phyloP scores from a whole-genome alignment of 2,329 filamentous ascomycete species.

The Neurospora sp. region DNA sequence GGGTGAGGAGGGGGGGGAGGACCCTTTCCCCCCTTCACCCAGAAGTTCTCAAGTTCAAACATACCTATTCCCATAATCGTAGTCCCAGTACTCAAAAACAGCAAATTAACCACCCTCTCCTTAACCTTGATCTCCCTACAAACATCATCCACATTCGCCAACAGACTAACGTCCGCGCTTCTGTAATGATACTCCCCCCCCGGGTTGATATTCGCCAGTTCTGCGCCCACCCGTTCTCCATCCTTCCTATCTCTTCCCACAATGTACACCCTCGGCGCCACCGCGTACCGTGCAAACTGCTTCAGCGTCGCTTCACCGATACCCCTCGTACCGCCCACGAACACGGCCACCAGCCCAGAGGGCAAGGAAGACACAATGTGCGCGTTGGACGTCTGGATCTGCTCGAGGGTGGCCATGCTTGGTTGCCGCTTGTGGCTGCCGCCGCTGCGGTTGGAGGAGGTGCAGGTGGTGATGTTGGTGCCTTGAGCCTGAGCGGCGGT shows the following conservation, averaged over 20 bases:
- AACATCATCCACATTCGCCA: conserved; percentile 39
- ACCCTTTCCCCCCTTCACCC: background rate
- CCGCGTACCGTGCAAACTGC: conserved; percentile 30
- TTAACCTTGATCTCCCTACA: conserved; percentile 34
- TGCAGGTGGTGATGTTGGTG: background rate
- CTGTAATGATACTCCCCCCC: conserved; percentile 37
- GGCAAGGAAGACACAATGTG: conserved; percentile 20
- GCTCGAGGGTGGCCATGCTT: conserved; percentile 13
- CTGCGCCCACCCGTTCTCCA: conserved; percentile 27
- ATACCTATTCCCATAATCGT: conserved; percentile 18
- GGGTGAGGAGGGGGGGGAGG: too few species aligned
- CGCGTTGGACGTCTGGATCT: conserved; percentile 28
- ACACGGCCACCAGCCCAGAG: conserved; percentile 32
- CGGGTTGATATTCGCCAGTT: conserved; percentile 32
- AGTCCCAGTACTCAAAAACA: conserved; percentile 34
- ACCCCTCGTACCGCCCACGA: conserved; percentile 45
- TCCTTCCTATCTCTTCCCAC: conserved; percentile 34
- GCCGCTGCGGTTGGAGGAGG: background rate
- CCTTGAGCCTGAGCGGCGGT: background rate
- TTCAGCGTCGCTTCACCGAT: conserved; percentile 40
- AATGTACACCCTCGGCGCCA: conserved; percentile 38
- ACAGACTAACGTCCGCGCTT: conserved; percentile 36
- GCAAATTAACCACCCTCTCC: conserved; percentile 34
- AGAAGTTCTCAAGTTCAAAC: background rate
- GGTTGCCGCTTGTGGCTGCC: background rate